Evolutionary conservation across 352 stramenopile genomes (phyloP).

Genomic region (Phytophthora hibernalis): DNA sequence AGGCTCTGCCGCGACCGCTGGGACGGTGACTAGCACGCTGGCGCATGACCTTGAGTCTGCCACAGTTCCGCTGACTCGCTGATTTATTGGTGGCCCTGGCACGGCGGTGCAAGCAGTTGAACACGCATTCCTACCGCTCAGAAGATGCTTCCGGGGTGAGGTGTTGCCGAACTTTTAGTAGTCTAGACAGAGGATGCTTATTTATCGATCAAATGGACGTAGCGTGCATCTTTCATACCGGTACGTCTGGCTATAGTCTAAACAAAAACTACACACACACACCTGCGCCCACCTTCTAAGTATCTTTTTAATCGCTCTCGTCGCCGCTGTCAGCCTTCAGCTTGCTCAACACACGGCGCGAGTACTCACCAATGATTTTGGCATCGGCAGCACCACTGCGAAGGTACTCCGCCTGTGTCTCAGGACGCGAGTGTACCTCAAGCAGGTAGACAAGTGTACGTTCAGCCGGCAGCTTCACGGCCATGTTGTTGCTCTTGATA

Average conservation of each 20-base stretch:
- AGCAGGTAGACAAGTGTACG: slow-evolving; percentile 89
- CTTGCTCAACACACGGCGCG: slow-evolving; percentile 87
- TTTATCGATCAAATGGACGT: slow-evolving; percentile 42
- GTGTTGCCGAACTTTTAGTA: neutral
- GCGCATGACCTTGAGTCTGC: slow-evolving; percentile 33
- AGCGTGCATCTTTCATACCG: slow-evolving; percentile 17
- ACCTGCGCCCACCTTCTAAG: slow-evolving; percentile 13
- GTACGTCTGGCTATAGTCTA: slow-evolving; percentile 22
- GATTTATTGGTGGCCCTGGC: neutral
- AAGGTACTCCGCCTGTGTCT: slow-evolving; percentile 81
- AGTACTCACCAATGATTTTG: slow-evolving; percentile 90
- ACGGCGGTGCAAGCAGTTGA: neutral
- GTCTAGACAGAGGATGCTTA: slow-evolving; percentile 20
- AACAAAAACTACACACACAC: slow-evolving; percentile 5
- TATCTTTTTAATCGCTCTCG: slow-evolving; percentile 65
- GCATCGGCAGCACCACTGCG: slow-evolving; percentile 60
- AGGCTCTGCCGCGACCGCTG: slow-evolving; percentile 20
- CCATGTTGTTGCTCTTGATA: slow-evolving; percentile 92
- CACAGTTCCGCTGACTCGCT: slow-evolving; percentile 35
- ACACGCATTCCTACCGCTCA: neutral
- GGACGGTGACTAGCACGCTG: slow-evolving; percentile 18
- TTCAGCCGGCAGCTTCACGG: slow-evolving; percentile 88
- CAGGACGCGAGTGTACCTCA: slow-evolving; percentile 81
- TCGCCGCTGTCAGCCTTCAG: slow-evolving; percentile 87
- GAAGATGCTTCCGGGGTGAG: too few species aligned